These are phyloP conservation scores for Oryza meyeriana DNA, from an alignment of 176 grass and related monocot genomes.

Conservation along the genomic window DNA sequence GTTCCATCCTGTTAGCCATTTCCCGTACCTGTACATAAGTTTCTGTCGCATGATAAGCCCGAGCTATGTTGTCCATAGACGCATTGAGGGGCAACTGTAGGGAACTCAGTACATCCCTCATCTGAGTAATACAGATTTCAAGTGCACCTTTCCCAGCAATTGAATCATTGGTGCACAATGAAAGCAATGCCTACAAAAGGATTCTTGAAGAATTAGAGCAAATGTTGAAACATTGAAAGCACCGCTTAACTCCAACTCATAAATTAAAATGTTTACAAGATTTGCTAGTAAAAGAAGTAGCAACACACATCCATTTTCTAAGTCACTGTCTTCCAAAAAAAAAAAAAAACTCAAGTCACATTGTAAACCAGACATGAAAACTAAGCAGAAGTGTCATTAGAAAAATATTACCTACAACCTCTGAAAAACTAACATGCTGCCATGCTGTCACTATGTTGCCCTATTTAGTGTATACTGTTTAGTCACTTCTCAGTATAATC, in stretches of 20 bases:
- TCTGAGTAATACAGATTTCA: slow-evolving; percentile 74
- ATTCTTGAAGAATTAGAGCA: slow-evolving; percentile 30
- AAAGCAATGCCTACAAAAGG: slow-evolving; percentile 83
- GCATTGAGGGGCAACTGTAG: slow-evolving; percentile 71
- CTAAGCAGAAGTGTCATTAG: background rate
- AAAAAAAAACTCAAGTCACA: background rate
- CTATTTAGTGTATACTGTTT: background rate
- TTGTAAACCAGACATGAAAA: background rate
- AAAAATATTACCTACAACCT: background rate
- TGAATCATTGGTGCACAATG: slow-evolving; percentile 76
- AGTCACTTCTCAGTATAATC: background rate
- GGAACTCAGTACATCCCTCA: slow-evolving; percentile 83
- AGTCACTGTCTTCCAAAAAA: too few species aligned
- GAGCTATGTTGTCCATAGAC: slow-evolving; percentile 85
- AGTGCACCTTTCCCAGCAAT: slow-evolving; percentile 88
- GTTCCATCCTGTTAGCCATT: slow-evolving; percentile 25
- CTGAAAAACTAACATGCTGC: slow-evolving; percentile 16
- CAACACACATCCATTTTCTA: slow-evolving; percentile 12
- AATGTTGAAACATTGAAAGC: background rate
- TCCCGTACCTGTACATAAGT: slow-evolving; percentile 91
- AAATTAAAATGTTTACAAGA: slow-evolving; percentile 9
- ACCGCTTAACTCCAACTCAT: background rate
- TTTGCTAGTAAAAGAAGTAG: background rate
- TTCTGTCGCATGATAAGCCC: slow-evolving; percentile 92
- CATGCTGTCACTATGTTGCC: background rate